Evolutionary conservation across 1,284 basidiomycete species (phyloP), one percentile per base, ranked within the genome.

Genomic region (Inonotus hispidus): DNA sequence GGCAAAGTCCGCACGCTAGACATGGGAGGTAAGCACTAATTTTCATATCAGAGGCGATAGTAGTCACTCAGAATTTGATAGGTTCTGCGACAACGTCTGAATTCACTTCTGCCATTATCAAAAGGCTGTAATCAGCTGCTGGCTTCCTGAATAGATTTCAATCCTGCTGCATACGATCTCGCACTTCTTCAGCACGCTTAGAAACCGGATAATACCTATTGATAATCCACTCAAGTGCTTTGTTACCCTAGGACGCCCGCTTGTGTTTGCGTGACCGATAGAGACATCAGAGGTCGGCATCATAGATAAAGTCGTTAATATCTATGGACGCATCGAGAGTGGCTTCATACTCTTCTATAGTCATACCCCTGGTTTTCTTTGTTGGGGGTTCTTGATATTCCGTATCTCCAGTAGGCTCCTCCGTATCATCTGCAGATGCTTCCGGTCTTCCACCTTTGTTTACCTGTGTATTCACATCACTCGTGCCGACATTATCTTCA

Each of bases 1-100:
- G 92, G 91, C 70, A 90, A 93, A 75, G 85, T 96, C 73, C 85
- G 90, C 72, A 99, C 96, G 32, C 90, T 93, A 62, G 96, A 99
- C 74, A 93, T 98, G 89, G 92, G 92, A 66, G 95, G 95, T 89
- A 74, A 75, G 87, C 81, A 14, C 58, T 49, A n/a, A 25, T 49
- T 3, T 49, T 49, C n/a, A 25, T 29, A 14, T 14, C 23, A 49
- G 1, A 10, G 25, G 23, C 35, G 25, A 43, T 39, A 39, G 43
- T 35, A 11, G 16, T 52, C 27, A 52, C 43, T 52, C 43, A 35
- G 58, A 45, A 19, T 53, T 11, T 39, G 16, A 27, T 64, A 92
- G 92, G 93, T 64, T 85, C 87, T 68, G 82, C 92, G 46, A 91
- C 90, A 45, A 97, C 95, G 57, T 92, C 91, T 53, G 93, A 97